Conservation (phyloP, 768 basidiomycete genomes). For the Leccinum subtestaceum region DNA sequence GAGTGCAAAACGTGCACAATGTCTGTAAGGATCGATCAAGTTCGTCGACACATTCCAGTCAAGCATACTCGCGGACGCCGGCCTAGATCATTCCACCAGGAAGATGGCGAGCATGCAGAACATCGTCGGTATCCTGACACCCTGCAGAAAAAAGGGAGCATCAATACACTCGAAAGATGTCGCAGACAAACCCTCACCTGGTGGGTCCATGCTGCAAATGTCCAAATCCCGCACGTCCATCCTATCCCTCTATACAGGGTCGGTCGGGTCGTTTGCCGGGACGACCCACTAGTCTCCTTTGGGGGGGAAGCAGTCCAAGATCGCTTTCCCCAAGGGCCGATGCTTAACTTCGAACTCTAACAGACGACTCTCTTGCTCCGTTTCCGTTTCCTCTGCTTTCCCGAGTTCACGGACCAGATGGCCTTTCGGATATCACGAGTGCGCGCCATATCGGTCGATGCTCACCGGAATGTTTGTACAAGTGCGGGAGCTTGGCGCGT, state of each 20-base stretch:
- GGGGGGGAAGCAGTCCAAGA: constrained; percentile 82
- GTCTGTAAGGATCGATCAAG: constrained; percentile 46
- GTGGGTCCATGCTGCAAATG: constrained; percentile 97
- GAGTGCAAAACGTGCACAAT: constrained; percentile 97
- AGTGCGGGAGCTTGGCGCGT: constrained; percentile 92
- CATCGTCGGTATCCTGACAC: constrained; percentile 63
- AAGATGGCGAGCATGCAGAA: constrained; percentile 81
- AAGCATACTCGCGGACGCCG: constrained; percentile 81
- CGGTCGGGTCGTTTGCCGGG: constrained; percentile 59
- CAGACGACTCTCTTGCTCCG: constrained; percentile 90
- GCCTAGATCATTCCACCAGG: constrained; percentile 95
- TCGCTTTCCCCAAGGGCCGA: constrained; percentile 93
- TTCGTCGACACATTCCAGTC: neutral
- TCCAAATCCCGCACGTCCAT: constrained; percentile 83
- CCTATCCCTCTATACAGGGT: constrained; percentile 72
- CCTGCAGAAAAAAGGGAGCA: constrained; percentile 39
- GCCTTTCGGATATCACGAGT: constrained; percentile 91
- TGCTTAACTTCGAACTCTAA: constrained; percentile 96
- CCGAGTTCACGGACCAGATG: constrained; percentile 95
- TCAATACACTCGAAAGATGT: constrained; percentile 5
- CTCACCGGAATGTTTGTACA: constrained; percentile 72
- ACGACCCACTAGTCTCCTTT: constrained; percentile 95
- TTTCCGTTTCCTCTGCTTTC: constrained; percentile 89
- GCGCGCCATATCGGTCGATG: constrained; percentile 84
- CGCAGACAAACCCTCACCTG: constrained; percentile 48